Conservation (phyloP, 2,329 filamentous ascomycete species). For the Talaromyces sp. region DNA sequence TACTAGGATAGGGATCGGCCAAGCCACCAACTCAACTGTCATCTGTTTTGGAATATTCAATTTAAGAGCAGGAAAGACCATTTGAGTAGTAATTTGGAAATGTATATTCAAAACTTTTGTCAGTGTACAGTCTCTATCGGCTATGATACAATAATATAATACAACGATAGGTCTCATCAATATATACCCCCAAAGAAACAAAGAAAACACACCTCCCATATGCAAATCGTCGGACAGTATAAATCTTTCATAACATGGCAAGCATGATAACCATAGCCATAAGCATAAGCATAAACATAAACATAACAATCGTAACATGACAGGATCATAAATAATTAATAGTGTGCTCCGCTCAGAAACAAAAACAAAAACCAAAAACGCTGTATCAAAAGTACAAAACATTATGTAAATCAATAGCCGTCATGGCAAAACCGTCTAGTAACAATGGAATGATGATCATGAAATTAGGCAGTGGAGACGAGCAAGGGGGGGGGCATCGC, state of each 20-base stretch:
- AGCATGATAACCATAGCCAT: not conserved
- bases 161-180: not conserved
- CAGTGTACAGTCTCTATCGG: not conserved
- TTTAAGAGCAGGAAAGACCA: too few relatives aligned
- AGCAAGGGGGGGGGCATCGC: not conserved
- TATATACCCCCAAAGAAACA: not conserved
- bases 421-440: conserved; percentile 1
- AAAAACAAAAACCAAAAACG: not conserved
- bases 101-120: not conserved
- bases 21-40: not conserved
- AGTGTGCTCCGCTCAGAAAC: not conserved
- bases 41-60: not conserved
- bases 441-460: not conserved
- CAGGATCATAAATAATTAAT: not conserved
- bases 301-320: conserved; percentile 5
- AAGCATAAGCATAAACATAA: not conserved
- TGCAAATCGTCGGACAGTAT: not conserved
- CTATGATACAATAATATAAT: not conserved
- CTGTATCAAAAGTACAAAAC: not conserved
- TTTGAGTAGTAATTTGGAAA: too few relatives aligned
- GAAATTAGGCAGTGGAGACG: not conserved
- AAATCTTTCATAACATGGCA: not conserved
- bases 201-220: not conserved
- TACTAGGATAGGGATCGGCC: too few relatives aligned
- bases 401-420: not conserved